Conservation (phyloP, 1,284 basidiomycete species). For the Stereum hirsutum region DNA sequence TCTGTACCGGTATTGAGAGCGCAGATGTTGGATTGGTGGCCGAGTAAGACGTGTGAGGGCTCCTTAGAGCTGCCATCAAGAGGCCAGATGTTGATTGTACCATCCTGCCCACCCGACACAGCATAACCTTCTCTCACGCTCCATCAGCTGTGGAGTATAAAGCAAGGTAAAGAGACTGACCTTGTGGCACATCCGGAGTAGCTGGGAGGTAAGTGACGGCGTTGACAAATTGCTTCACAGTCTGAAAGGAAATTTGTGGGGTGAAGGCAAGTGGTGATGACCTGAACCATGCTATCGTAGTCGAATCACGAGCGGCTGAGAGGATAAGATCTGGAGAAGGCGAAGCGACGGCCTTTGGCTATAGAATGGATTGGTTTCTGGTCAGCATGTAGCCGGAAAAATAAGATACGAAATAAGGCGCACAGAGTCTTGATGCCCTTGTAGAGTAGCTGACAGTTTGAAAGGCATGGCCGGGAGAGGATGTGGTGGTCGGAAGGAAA, state of each 20-base stretch:
- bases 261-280: constrained; percentile 41
- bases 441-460: constrained; percentile 79
- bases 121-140: constrained; percentile 54
- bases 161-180: constrained; percentile 25
- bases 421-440: no score
- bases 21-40: constrained; percentile 90
- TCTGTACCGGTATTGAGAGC: constrained; percentile 64
- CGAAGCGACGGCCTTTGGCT: constrained; percentile 72
- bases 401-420: constrained; percentile 51
- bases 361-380: constrained; percentile 10
- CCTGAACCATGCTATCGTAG: constrained; percentile 79
- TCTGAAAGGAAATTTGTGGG: constrained; percentile 57
- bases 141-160: constrained; percentile 6
- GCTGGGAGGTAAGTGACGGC: constrained; percentile 73
- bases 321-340: constrained; percentile 68
- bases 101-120: constrained; percentile 81
- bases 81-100: constrained; percentile 74
- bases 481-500: no score
- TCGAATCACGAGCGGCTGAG: constrained; percentile 85
- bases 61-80: constrained; percentile 50
- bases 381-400: constrained; percentile 58
- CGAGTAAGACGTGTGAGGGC: constrained; percentile 74
- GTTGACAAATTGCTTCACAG: constrained; percentile 74
- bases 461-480: constrained; percentile 51
- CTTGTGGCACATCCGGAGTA: constrained; percentile 56